Evolutionary conservation across 2,329 filamentous ascomycete genomes (phyloP).

Genomic region (Talaromyces sp.): DNA sequence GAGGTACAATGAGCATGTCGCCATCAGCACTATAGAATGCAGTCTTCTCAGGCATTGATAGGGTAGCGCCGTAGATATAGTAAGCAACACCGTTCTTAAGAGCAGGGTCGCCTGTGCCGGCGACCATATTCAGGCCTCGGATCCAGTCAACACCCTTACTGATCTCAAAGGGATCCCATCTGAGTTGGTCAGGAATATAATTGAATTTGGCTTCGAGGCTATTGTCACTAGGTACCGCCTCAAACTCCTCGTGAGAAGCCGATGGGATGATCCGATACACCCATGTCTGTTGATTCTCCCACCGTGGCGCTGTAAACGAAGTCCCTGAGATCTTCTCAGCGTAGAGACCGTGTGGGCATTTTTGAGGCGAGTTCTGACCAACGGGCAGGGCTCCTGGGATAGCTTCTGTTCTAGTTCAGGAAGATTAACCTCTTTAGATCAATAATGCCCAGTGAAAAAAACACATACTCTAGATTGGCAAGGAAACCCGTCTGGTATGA

Average conservation of each 20-base stretch:
- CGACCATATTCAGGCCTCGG: background rate
- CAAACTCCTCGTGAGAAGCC: constrained; percentile 57
- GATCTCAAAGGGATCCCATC: constrained; percentile 74
- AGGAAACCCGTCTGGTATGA: constrained; percentile 73
- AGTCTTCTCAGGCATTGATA: constrained; percentile 43
- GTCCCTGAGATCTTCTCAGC: constrained; percentile 72
- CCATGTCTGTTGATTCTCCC: constrained; percentile 66
- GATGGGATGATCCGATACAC: constrained; percentile 65
- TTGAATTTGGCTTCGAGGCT: constrained; percentile 48
- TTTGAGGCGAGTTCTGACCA: constrained; percentile 76
- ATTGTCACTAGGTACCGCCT: no score
- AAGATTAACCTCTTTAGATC: no score
- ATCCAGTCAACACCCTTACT: background rate
- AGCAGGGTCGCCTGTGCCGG: constrained; percentile 45
- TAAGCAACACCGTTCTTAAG: constrained; percentile 47
- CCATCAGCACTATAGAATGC: constrained; percentile 56
- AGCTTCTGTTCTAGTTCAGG: constrained; percentile 63
- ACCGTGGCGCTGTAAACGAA: constrained; percentile 63
- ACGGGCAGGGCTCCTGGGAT: constrained; percentile 69
- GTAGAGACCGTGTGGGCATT: constrained; percentile 71
- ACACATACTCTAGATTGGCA: constrained; percentile 68
- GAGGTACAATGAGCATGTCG: constrained; percentile 57
- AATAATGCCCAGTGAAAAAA: no score
- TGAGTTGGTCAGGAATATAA: constrained; percentile 73
- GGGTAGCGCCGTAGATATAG: constrained; percentile 47